Evolutionary conservation across 1,139 yeast genomes (phyloP), one percentile per base, ranked within the genome.

Genomic region (Lipomyces yarrowii): DNA sequence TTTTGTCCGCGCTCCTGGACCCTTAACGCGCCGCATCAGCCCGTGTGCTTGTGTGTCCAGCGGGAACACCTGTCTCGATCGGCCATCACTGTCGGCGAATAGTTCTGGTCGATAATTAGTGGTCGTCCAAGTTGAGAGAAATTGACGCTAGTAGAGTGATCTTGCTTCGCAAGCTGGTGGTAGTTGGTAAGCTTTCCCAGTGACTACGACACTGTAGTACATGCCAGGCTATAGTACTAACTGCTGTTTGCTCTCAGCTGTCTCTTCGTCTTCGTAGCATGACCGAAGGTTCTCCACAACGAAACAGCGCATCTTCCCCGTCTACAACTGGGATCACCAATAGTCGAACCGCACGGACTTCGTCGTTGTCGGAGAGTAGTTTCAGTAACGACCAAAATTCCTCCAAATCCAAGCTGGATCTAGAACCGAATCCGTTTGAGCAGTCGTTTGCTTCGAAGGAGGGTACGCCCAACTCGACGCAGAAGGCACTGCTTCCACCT

Each of bases 381-480:
- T 56, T 30, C 48, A 39, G 58, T 23, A 56, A 56, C 48, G 58
- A n/a, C n/a, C 8, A 39, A 15, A 11, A 30, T 13, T 30, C 56
- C 61, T 35, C 64, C n/a, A 30, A 51, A 26, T 33, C 52, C 53
- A 68, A 61, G 33, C 86, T 91, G 75, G 96, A 89, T 70, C 80
- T 92, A 70, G 99, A 94, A 76, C 97, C 96, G 3, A 94, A 94
- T 74, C 99, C 98, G 1, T 94, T 94, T 75, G 99, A 94, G 77
- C 88, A 89, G 76, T 91, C 97, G 60, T 94, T 94, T 79, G 98
- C 97, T 46, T 79, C 80, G 48, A 87, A 86, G 60, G 75, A 75
- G 51, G 71, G 68, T 42, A 37, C 65, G 30, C 70, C 65, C 57
- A 53, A 30, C 62, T 62, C 58, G 42, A 30, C 57, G 52, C 48